phyloP scores from a whole-genome alignment of 2,329 filamentous ascomycete species.

The Dendryphion nanum region DNA sequence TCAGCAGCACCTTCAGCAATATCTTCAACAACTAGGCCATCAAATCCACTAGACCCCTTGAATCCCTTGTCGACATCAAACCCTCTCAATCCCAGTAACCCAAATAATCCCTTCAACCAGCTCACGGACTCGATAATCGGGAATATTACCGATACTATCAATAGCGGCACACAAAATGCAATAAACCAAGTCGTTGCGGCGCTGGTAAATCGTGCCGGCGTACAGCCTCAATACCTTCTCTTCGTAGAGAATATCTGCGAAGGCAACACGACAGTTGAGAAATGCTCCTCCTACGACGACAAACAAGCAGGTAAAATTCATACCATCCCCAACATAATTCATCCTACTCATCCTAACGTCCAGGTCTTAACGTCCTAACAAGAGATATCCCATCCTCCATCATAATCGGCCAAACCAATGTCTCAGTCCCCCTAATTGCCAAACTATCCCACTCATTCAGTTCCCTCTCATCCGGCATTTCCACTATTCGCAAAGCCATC shows the following conservation, averaged over 20 bases:
- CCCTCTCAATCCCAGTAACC: conserved; percentile 8
- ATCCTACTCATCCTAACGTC: conserved; percentile 1
- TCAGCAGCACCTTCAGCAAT: neutral
- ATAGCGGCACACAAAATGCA: conserved; percentile 9
- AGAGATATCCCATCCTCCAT: conserved; percentile 11
- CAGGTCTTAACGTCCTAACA: conserved; percentile 8
- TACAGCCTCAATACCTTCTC: conserved; percentile 14
- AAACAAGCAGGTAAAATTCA: neutral
- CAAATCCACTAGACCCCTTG: neutral
- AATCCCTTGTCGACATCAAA: neutral
- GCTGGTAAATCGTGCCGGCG: conserved; percentile 5
- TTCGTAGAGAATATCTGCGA: conserved; percentile 13
- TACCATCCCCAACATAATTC: neutral
- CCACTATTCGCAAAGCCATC: conserved; percentile 8
- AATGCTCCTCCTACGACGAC: conserved; percentile 13
- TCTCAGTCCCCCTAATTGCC: conserved; percentile 15
- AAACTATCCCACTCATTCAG: conserved; percentile 7
- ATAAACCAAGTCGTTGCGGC: conserved; percentile 10
- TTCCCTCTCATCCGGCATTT: conserved; percentile 3
- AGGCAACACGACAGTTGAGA: conserved; percentile 5
- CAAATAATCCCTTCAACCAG: conserved; percentile 6
- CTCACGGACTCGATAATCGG: conserved; percentile 3
- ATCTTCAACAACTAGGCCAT: neutral
- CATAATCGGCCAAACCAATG: conserved; percentile 11
- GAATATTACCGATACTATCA: conserved; percentile 11